These are phyloP conservation scores for Dimargaris verticillata DNA, from an alignment of 192 early-diverging fungal species.

Conservation along the genomic window DNA sequence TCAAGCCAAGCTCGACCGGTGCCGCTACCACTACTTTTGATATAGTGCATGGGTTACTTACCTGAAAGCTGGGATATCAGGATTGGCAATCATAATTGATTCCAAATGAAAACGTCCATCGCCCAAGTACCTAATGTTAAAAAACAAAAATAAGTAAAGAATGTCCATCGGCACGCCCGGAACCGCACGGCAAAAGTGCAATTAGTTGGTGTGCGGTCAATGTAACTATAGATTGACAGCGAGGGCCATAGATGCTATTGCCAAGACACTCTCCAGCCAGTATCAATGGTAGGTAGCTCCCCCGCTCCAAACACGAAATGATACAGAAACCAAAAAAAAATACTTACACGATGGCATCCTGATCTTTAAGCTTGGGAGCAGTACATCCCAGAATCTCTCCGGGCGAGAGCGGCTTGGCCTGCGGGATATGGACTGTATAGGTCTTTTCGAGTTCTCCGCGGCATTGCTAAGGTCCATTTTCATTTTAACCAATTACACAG, in stretches of 20 bases:
- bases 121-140: constrained; percentile 40
- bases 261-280: too few species aligned
- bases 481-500: neutral
- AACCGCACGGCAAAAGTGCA: too few species aligned
- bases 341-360: constrained; percentile 57
- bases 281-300: too few species aligned
- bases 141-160: neutral
- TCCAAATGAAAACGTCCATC: constrained; percentile 98
- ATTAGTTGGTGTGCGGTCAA: too few species aligned
- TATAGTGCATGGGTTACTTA: neutral
- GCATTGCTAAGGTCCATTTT: constrained; percentile 13
- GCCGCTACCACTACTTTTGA: too few species aligned
- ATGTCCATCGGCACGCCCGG: too few species aligned
- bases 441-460: constrained; percentile 37
- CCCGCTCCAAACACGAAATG: too few species aligned
- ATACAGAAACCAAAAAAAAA: too few species aligned
- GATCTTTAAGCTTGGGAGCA: constrained; percentile 58
- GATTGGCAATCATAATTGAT: constrained; percentile 98
- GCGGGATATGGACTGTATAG: constrained; percentile 67
- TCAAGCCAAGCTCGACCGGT: too few species aligned
- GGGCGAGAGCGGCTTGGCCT: constrained; percentile 84
- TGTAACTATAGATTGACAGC: too few species aligned
- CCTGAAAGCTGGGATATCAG: constrained; percentile 60
- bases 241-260: too few species aligned
- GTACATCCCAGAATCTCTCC: constrained; percentile 96